Evolutionary conservation across 2,329 filamentous ascomycete genomes (phyloP), one percentile per base, ranked within the genome.

Genomic region (Parastagonospora avenae): DNA sequence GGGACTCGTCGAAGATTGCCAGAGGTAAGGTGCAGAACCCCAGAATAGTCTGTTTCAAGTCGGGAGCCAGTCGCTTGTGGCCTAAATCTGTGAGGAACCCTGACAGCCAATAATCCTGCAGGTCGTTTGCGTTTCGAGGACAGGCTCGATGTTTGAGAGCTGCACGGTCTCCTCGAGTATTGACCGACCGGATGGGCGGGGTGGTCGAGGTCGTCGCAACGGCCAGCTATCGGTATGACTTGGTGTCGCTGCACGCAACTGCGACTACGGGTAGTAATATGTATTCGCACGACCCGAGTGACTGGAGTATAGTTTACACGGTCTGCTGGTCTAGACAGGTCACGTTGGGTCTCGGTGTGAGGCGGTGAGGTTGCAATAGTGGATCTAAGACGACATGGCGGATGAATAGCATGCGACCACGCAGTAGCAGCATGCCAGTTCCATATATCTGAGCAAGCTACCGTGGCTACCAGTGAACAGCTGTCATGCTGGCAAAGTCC

Each of bases 401-500:
- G 61, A 61, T 67, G 66, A 66, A 71, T 70, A 59, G 62, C 58
- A 65, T 55, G 57, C 59, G 62, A 61, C 62, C 69, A 70, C 67
- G 67, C 58, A 61, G 68, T 60, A 64, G 59, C 66, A 60, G 85
- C 64, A 68, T 86, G 82, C 44, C 85, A 64, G 83, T 75, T 64
- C 87, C 67, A 19, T 85, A 87, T 70, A 33, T 84, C 82, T 73
- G 85, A 85, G 81, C 15, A 85, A 79, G 66, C 85, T 50, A 50
- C 42, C 36, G 42, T 36, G 16, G 41, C 45, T 48, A 43, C 30
- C 15, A 32, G 36, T 28, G 43, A 43, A 35, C 36, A 33, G 36
- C 37, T 42, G 46, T 42, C 46, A 48, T 42, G 46, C 46, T 48
- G 46, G 46, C 46, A 37, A 16, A 31, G 36, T 41, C 45, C 45